Evolutionary conservation across 208 protist species (phyloP).

Genomic region (Novymonas esmeraldas): DNA sequence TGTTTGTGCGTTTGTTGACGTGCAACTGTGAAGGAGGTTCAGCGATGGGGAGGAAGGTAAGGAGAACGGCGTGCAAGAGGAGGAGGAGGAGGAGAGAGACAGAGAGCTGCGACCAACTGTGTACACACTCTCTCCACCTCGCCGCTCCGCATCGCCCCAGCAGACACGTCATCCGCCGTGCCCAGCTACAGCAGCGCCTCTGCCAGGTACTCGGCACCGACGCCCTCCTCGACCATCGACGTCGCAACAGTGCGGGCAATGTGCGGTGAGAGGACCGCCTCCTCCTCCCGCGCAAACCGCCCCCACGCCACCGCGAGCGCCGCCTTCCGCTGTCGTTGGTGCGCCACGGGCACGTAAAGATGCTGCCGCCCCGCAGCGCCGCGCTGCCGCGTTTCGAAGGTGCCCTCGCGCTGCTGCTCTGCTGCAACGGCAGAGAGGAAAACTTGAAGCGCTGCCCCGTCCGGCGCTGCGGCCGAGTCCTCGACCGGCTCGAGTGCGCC

Average conservation of each 20-base stretch:
- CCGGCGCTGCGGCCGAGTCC: not conserved
- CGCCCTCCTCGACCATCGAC: constrained; percentile 49
- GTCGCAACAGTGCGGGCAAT: constrained; percentile 46
- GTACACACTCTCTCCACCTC: too few relatives aligned
- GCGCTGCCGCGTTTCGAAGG: constrained; percentile 44
- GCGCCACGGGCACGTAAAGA: constrained; percentile 57
- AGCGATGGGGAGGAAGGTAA: too few relatives aligned
- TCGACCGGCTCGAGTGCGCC: not conserved
- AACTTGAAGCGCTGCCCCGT: too few relatives aligned
- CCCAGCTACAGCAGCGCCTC: constrained; percentile 41
- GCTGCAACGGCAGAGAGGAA: constrained; percentile 17
- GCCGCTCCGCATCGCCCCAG: not conserved
- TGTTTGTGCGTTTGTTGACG: too few relatives aligned
- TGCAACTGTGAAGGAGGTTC: too few relatives aligned
- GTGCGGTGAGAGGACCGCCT: constrained; percentile 24
- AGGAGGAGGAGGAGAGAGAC: not conserved
- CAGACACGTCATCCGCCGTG: too few relatives aligned
- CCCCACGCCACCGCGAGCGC: constrained; percentile 38
- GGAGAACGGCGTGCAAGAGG: too few relatives aligned
- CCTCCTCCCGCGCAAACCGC: constrained; percentile 29
- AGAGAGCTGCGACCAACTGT: not conserved
- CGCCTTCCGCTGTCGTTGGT: constrained; percentile 36
- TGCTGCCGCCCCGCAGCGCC: constrained; percentile 17
- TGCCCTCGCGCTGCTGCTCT: constrained; percentile 13
- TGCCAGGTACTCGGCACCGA: constrained; percentile 63